These are phyloP conservation scores for Wickerhamiella hasegawae DNA, from an alignment of 805 yeast genomes.

Conservation along the genomic window DNA sequence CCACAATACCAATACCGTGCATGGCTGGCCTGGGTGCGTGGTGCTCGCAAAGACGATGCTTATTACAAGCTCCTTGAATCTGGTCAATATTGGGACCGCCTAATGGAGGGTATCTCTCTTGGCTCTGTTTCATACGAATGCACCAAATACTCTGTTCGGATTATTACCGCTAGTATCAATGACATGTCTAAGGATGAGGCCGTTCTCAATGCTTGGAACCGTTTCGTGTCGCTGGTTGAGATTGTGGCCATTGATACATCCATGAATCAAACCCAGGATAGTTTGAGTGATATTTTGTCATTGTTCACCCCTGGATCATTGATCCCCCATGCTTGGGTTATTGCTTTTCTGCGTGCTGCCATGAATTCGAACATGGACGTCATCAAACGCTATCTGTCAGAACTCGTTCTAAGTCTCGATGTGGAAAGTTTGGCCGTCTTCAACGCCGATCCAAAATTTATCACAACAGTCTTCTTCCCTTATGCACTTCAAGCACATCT, in stretches of 20 bases:
- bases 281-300: conserved; percentile 41
- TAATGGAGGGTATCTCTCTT: conserved; percentile 3
- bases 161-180: conserved; percentile 29
- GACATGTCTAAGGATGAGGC: too few relatives aligned
- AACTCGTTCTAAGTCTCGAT: conserved; percentile 38
- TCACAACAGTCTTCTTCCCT: conserved; percentile 35
- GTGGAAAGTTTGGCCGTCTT: conserved; percentile 30
- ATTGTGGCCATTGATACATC: conserved; percentile 76
- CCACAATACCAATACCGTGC: too few relatives aligned
- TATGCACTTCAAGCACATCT: conserved; percentile 48
- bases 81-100: neutral
- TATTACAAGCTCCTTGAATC: neutral
- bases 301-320: conserved; percentile 34
- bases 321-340: conserved; percentile 56
- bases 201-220: conserved; percentile 48
- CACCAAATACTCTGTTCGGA: conserved; percentile 51
- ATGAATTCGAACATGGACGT: conserved; percentile 62
- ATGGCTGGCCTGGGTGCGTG: neutral
- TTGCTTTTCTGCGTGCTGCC: conserved; percentile 60
- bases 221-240: conserved; percentile 60
- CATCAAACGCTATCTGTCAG: conserved; percentile 47
- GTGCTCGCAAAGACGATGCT: too few relatives aligned
- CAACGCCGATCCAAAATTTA: conserved; percentile 26
- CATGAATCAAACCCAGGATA: conserved; percentile 71
- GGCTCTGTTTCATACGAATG: conserved; percentile 50